Conservation (phyloP, 2,329 filamentous ascomycete species). For the Claviceps purpurea region DNA sequence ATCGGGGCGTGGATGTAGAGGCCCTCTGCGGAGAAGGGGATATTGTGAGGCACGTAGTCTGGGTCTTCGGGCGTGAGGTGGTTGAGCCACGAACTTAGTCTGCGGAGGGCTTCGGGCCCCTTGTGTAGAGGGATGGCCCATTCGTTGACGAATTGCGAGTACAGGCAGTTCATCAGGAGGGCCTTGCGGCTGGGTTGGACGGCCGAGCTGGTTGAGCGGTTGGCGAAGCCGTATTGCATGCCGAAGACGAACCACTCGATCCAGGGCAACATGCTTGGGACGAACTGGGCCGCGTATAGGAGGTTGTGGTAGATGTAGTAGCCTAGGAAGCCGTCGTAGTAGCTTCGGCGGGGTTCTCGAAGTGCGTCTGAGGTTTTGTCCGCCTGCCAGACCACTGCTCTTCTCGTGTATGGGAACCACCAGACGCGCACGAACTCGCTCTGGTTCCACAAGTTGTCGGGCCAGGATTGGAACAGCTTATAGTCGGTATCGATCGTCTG, state of each 20-base stretch:
- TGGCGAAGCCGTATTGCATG: conserved; percentile 87
- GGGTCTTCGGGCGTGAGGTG: conserved; percentile 46
- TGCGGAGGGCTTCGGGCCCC: conserved; percentile 73
- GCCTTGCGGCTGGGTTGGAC: conserved; percentile 70
- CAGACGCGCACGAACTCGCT: conserved; percentile 87
- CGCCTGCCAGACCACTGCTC: conserved; percentile 84
- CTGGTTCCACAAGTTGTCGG: conserved; percentile 62
- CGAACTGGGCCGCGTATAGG: conserved; percentile 63
- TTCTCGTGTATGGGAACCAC: conserved; percentile 91
- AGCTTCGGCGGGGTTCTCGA: conserved; percentile 49
- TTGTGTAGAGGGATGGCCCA: conserved; percentile 83
- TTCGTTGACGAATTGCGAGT: conserved; percentile 97
- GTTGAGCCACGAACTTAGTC: conserved; percentile 78
- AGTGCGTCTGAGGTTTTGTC: conserved; percentile 55
- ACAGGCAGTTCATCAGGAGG: conserved; percentile 91
- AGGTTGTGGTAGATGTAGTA: conserved; percentile 89
- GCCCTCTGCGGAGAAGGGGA: conserved; percentile 68
- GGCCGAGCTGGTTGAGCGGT: conserved; percentile 54
- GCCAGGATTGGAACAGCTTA: conserved; percentile 59
- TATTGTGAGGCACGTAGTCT: conserved; percentile 49
- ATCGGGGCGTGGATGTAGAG: conserved; percentile 82
- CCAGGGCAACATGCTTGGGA: conserved; percentile 70
- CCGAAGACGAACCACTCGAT: conserved; percentile 96
- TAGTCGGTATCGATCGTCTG: conserved; percentile 64
- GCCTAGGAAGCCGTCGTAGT: conserved; percentile 70